Evolutionary conservation across 352 stramenopile genomes (phyloP).

Genomic region (Phytopythium sindhum): DNA sequence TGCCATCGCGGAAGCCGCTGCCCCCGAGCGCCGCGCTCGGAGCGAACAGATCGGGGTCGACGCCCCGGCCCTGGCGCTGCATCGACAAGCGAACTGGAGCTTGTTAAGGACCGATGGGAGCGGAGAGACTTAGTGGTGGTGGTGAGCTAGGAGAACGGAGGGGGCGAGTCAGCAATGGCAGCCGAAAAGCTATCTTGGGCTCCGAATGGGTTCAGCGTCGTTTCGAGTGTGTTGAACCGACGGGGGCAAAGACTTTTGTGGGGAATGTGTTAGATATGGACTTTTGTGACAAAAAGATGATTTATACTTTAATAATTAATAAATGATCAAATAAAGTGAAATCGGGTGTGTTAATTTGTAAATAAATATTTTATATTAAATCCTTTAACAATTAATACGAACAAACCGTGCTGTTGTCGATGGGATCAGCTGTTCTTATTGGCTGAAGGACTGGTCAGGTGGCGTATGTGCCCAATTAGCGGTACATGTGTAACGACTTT

Average conservation of each 20-base stretch:
- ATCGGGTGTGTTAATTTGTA: too few relatives aligned
- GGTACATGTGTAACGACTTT: not conserved
- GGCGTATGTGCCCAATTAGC: not conserved
- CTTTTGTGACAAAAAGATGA: not conserved
- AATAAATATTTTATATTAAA: not conserved
- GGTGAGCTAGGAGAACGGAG: not conserved
- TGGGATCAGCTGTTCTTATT: not conserved
- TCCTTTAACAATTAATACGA: not conserved
- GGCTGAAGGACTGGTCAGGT: not conserved
- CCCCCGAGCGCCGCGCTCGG: slow-evolving; percentile 18
- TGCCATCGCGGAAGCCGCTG: slow-evolving; percentile 3
- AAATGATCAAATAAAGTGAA: not conserved
- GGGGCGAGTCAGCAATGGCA: not conserved
- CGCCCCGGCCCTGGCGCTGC: slow-evolving; percentile 28
- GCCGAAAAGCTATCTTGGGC: not conserved
- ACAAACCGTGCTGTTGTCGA: not conserved
- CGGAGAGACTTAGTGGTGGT: not conserved
- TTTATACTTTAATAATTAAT: too few relatives aligned
- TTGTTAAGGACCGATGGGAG: not conserved
- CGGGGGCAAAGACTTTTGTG: not conserved
- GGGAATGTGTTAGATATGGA: not conserved
- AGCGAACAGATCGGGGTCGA: slow-evolving; percentile 58
- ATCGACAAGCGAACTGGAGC: slow-evolving; percentile 9
- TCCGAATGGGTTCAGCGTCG: slow-evolving; percentile 1
- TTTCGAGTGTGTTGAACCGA: not conserved